Evolutionary conservation across 1,139 yeast species (phyloP).

Genomic region (Kurtzmaniella quercitrusa): DNA sequence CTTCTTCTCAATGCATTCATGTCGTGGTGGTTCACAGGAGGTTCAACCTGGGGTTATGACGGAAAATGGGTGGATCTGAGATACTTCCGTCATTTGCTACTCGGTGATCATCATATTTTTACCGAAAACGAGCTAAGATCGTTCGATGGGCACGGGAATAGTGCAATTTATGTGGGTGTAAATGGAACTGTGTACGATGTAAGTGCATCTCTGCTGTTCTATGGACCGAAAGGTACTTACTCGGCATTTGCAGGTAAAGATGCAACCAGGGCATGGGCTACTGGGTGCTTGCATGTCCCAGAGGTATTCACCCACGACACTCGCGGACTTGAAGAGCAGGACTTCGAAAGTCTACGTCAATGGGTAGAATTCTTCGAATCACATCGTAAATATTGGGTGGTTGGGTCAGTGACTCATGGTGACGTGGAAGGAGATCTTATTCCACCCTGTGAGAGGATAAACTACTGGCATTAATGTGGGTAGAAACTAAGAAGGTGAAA

Average conservation of each 20-base stretch:
- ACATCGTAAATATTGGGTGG: constrained; percentile 56
- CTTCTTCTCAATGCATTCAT: constrained; percentile 43
- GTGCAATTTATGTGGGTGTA: constrained; percentile 64
- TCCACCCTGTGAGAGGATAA: constrained; percentile 31
- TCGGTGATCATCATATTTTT: constrained; percentile 14
- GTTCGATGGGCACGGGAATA: constrained; percentile 46
- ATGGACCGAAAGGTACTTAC: constrained; percentile 68
- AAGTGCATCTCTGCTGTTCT: constrained; percentile 44
- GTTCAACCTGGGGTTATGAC: constrained; percentile 50
- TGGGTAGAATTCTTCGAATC: constrained; percentile 56
- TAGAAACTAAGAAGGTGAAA: too few relatives aligned
- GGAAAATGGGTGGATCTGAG: constrained; percentile 49
- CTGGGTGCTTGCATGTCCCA: constrained; percentile 63
- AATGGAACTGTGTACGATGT: constrained; percentile 74
- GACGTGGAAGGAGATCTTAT: constrained; percentile 33
- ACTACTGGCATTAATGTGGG: constrained; percentile 12
- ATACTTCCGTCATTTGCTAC: constrained; percentile 28
- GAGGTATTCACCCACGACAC: constrained; percentile 65
- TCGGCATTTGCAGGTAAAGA: constrained; percentile 62
- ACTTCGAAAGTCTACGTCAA: constrained; percentile 14
- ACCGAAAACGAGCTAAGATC: constrained; percentile 45
- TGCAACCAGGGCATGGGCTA: constrained; percentile 69
- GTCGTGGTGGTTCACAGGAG: constrained; percentile 48
- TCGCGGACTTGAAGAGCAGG: constrained; percentile 49
- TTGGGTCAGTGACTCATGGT: constrained; percentile 50